Evolutionary conservation across 148 eudicot genomes (phyloP).

Genomic region (Vaccinium corymbosum): DNA sequence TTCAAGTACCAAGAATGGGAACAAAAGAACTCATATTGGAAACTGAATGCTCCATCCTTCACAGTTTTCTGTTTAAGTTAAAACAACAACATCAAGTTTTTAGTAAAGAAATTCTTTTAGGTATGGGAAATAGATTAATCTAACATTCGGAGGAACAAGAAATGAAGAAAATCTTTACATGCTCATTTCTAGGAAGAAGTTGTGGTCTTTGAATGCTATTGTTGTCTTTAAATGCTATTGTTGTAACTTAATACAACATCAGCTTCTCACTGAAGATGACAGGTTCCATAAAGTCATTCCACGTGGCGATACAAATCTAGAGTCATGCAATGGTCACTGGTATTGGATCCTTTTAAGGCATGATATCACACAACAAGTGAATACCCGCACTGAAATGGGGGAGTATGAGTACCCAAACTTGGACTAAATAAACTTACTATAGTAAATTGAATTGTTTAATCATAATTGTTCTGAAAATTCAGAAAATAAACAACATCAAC

Average conservation of each 20-base stretch:
- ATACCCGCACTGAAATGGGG: background rate
- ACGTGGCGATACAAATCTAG: background rate
- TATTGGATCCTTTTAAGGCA: background rate
- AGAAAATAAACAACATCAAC: background rate
- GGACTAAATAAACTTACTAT: background rate
- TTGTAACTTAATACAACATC: background rate
- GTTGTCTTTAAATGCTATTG: background rate
- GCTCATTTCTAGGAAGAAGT: background rate
- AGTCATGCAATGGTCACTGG: background rate
- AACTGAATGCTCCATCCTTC: conserved; percentile 4
- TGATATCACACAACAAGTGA: background rate
- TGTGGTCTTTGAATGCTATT: background rate
- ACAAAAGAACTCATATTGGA: background rate
- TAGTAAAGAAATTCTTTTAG: background rate
- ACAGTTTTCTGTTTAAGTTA: background rate
- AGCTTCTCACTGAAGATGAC: background rate
- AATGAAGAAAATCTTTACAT: background rate
- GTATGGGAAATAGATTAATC: background rate
- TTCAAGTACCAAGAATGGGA: conserved; percentile 3
- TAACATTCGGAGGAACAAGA: background rate
- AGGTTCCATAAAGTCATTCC: background rate
- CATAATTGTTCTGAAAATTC: background rate
- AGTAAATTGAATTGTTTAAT: background rate
- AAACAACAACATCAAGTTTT: conserved; percentile 2
- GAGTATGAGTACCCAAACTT: background rate